Evolutionary conservation across 208 protist genomes (phyloP).

Genomic region (Crithidia brevicula): DNA sequence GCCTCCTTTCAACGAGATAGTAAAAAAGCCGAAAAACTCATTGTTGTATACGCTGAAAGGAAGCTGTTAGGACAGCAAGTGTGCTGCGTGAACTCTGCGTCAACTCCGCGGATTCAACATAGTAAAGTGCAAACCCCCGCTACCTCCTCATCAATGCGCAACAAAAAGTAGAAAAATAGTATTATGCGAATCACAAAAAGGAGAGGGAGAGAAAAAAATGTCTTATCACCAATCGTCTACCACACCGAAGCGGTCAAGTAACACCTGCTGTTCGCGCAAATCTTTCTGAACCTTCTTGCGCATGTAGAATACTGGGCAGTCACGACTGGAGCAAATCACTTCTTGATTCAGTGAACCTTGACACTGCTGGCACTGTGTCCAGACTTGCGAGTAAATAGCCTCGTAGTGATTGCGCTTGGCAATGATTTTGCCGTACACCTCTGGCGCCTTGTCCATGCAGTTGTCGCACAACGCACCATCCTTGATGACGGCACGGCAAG

Average conservation of each 20-base stretch:
- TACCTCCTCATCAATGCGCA: too few species aligned
- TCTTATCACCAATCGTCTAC: conserved; percentile 91
- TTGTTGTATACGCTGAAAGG: too few species aligned
- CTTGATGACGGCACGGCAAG: conserved; percentile 91
- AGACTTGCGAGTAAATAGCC: conserved; percentile 95
- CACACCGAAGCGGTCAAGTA: conserved; percentile 95
- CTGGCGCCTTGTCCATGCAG: conserved; percentile 86
- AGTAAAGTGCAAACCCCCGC: too few species aligned
- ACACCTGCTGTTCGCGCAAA: conserved; percentile 91
- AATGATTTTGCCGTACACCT: conserved; percentile 95
- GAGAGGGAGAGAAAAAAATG: conserved; percentile 4
- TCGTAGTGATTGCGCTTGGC: conserved; percentile 95
- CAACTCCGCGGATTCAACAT: too few species aligned
- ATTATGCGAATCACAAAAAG: too few species aligned
- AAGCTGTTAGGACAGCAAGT: too few species aligned
- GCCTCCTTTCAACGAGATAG: too few species aligned
- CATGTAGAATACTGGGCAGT: conserved; percentile 99
- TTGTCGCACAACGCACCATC: conserved; percentile 92
- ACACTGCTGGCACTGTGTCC: conserved; percentile 99
- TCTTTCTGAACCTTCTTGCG: conserved; percentile 99
- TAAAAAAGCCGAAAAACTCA: too few species aligned
- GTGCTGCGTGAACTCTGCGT: too few species aligned
- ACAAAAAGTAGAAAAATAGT: too few species aligned
- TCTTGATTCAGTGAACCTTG: conserved; percentile 98
- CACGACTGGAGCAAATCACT: conserved; percentile 95